Conservation (phyloP, 441 rosid species). For the Croton setiger region DNA sequence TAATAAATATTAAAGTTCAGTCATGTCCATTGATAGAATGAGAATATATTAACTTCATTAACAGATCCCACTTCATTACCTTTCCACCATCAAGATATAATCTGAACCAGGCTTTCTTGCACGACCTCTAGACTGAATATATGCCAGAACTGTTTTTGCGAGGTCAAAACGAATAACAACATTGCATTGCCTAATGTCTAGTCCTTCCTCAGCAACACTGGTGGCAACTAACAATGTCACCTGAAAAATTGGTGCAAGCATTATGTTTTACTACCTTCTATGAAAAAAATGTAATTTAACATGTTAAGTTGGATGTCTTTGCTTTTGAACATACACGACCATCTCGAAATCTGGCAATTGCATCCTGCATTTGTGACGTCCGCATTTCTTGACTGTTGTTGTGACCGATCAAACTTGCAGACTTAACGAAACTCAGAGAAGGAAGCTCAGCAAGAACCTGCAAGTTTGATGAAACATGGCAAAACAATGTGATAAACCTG, state of each 20-base stretch:
- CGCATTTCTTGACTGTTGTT: slow-evolving; percentile 98
- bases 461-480: slow-evolving; percentile 19
- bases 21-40: not conserved
- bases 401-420: slow-evolving; percentile 98
- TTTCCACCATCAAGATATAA: slow-evolving; percentile 98
- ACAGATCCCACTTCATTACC: slow-evolving; percentile 44
- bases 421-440: slow-evolving; percentile 76
- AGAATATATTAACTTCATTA: slow-evolving; percentile 5
- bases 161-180: slow-evolving; percentile 99
- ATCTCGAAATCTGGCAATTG: slow-evolving; percentile 91
- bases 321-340: slow-evolving; percentile 69
- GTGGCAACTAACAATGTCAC: slow-evolving; percentile 96
- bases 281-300: slow-evolving; percentile 24
- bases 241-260: slow-evolving; percentile 35
- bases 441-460: slow-evolving; percentile 97
- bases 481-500: slow-evolving; percentile 7
- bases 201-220: slow-evolving; percentile 99
- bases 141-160: slow-evolving; percentile 97
- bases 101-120: slow-evolving; percentile 99
- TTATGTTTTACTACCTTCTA: slow-evolving; percentile 11
- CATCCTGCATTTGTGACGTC: slow-evolving; percentile 93
- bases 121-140: slow-evolving; percentile 99
- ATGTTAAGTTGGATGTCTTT: not conserved
- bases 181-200: slow-evolving; percentile 98
- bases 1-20: slow-evolving; percentile 7